Evolutionary conservation across 768 basidiomycete genomes (phyloP).

Genomic region (Suillus ampliporus): DNA sequence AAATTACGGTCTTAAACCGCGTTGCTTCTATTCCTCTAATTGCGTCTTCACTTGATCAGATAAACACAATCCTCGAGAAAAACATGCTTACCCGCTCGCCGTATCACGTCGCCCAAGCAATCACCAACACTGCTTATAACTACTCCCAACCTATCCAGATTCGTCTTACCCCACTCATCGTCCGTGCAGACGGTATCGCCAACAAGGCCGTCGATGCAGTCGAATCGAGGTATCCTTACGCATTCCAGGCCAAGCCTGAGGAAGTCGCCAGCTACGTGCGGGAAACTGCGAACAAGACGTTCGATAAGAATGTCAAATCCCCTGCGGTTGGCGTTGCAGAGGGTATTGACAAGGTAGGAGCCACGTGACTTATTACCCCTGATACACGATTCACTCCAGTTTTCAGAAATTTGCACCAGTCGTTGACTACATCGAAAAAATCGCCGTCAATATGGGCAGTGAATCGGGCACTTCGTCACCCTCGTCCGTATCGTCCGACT

Average conservation of each 20-base stretch:
- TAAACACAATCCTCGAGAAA: conserved; percentile 62
- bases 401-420: conserved; percentile 72
- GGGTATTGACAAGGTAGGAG: conserved; percentile 72
- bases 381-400: conserved; percentile 5
- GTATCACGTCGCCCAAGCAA: conserved; percentile 66
- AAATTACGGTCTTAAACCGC: conserved; percentile 65
- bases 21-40: conserved; percentile 79
- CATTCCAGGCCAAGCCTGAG: conserved; percentile 76
- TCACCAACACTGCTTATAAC: conserved; percentile 64
- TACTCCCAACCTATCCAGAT: conserved; percentile 69
- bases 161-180: conserved; percentile 68
- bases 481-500: conserved; percentile 53
- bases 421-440: conserved; percentile 68
- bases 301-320: conserved; percentile 70
- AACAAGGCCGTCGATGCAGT: conserved; percentile 80
- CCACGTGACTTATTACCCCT: conserved; percentile 24
- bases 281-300: conserved; percentile 61
- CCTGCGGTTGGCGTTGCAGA: conserved; percentile 68
- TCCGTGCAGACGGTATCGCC: conserved; percentile 65
- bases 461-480: conserved; percentile 54
- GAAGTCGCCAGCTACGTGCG: conserved; percentile 68
- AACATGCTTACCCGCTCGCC: conserved; percentile 68
- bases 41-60: conserved; percentile 61
- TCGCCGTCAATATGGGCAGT: conserved; percentile 54
- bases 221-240: conserved; percentile 74